These are phyloP conservation scores for Aquilaria sinensis DNA, from an alignment of 345 rosid species.

Conservation along the genomic window DNA sequence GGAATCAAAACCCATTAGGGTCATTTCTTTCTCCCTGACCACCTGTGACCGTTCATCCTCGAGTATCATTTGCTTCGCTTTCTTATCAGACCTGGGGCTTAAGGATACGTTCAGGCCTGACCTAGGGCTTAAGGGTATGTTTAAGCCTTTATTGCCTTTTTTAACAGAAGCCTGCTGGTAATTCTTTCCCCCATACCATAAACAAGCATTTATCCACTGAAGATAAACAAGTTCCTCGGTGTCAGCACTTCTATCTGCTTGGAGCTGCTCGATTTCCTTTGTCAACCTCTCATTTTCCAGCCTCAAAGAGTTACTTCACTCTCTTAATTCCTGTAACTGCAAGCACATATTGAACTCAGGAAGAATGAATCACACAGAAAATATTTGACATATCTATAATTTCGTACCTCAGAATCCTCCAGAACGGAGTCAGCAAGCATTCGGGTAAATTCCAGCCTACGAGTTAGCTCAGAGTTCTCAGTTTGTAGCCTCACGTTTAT, in stretches of 20 bases:
- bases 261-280: conserved; percentile 60
- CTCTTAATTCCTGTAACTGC: conserved; percentile 53
- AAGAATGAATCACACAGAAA: conserved; percentile 8
- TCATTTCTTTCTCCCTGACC: conserved; percentile 25
- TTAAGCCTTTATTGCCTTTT: neutral
- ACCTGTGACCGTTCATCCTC: conserved; percentile 62
- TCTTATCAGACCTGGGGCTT: conserved; percentile 72
- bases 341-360: neutral
- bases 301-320: conserved; percentile 31
- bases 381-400: neutral
- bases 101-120: conserved; percentile 74
- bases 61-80: conserved; percentile 72
- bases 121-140: conserved; percentile 31
- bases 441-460: conserved; percentile 48
- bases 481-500: neutral
- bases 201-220: conserved; percentile 87
- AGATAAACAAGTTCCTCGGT: conserved; percentile 79
- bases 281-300: conserved; percentile 50
- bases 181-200: conserved; percentile 70
- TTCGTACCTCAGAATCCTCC: no score
- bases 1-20: conserved; percentile 31
- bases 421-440: conserved; percentile 44
- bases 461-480: conserved; percentile 47
- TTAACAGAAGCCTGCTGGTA: conserved; percentile 57
- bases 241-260: conserved; percentile 59